Evolutionary conservation across 495 filamentous ascomycete genomes (phyloP), one percentile per base, ranked within the genome.

Genomic region (Hyaloscypha variabilis): DNA sequence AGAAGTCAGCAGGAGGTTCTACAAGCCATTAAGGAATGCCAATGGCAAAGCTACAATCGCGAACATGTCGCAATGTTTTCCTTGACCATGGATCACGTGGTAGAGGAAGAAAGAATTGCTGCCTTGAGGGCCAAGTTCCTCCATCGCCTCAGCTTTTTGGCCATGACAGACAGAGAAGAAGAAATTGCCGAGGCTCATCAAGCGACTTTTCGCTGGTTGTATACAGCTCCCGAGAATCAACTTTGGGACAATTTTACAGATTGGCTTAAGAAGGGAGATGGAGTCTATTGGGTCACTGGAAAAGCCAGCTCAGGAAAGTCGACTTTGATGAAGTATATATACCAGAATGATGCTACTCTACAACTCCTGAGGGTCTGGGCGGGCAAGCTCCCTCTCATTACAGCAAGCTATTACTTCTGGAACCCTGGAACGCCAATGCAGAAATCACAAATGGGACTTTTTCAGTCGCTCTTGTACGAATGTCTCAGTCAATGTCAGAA

Each of bases 401-500:
- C 23, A 4, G 49, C 49, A 6, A 24, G 49, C 17, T 51, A n/a
- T 24, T 51, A n/a, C 49, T 51, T 51, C 49, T 51, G 49, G 49
- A 51, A 51, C 23, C 19, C 49, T 19, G 49, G 49, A 51, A n/a
- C 49, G 17, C 19, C 49, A 51, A 51, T 51, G 49, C 49, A 51
- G 23, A 51, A n/a, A 17, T 51, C 49, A 5, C 17, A 51, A 17
- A 51, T 17, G 4, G 49, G 49, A 6, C 49, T 51, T n/a, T 17
- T 51, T n/a, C 49, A 51, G 23, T n/a, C 19, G 6, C 23, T 51
- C 17, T 6, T 51, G 6, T 51, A 51, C 49, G 49, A 51, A 51
- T 19, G 4, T 4, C 17, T 24, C 23, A 51, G 3, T 19, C 19
- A 24, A 19, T n/a, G 23, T 17, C 5, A n/a, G 14, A 17, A 51